Conservation (phyloP, 441 rosid genomes). For the Bocquillonia castaneifolia region DNA sequence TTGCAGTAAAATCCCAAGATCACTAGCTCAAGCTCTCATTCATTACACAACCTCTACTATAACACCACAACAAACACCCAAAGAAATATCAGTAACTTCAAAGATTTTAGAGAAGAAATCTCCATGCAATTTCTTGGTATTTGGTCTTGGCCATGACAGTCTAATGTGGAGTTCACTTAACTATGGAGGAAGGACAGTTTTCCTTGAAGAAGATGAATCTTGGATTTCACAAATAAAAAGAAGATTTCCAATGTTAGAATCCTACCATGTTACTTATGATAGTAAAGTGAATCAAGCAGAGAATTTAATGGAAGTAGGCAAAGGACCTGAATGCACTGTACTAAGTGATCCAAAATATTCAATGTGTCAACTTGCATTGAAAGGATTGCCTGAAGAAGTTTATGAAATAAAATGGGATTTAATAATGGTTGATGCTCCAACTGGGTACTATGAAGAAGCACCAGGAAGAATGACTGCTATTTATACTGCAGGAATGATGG, state of each 20-base stretch:
- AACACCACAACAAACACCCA: slow-evolving; percentile 77
- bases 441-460: slow-evolving; percentile 71
- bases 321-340: slow-evolving; percentile 71
- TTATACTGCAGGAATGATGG: slow-evolving; percentile 84
- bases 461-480: slow-evolving; percentile 83
- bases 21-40: slow-evolving; percentile 59
- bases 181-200: slow-evolving; percentile 79
- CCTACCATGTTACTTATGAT: slow-evolving; percentile 68
- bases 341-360: slow-evolving; percentile 62
- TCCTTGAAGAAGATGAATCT: slow-evolving; percentile 75
- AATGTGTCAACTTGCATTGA: slow-evolving; percentile 75
- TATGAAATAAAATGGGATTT: slow-evolving; percentile 68
- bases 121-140: slow-evolving; percentile 87
- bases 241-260: slow-evolving; percentile 65
- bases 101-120: slow-evolving; percentile 54
- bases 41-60: slow-evolving; percentile 73
- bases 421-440: slow-evolving; percentile 81
- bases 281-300: slow-evolving; percentile 75
- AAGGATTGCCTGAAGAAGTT: slow-evolving; percentile 61
- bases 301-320: slow-evolving; percentile 65
- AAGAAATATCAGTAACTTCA: slow-evolving; percentile 60
- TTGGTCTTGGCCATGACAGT: slow-evolving; percentile 89
- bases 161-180: slow-evolving; percentile 90
- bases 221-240: slow-evolving; percentile 76
- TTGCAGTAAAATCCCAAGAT: slow-evolving; percentile 54